Evolutionary conservation across 768 basidiomycete genomes (phyloP), one percentile per base, ranked within the genome.

Genomic region (Pisolithus microcarpus): DNA sequence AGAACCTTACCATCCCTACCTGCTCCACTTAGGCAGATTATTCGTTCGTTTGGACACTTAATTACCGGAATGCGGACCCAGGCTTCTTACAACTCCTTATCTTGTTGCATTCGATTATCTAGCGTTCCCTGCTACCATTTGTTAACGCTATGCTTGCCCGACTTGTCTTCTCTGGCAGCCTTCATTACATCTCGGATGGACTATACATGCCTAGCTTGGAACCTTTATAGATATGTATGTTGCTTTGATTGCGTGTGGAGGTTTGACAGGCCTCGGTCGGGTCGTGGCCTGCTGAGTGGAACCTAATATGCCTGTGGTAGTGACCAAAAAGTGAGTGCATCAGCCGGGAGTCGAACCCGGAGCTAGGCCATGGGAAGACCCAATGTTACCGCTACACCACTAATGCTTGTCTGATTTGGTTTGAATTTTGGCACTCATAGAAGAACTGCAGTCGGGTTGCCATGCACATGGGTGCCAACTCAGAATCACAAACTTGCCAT

Each of bases 341-440:
- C 68, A 64, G 66, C 76, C 74, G 76, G 76, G 76, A 77, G 71
- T 77, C 76, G 76, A 77, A 77, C 76, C 76, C 76, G 74, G 75
- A 64, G 76, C 76, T 75, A 74, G 75, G 74, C 74, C 74, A 76
- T 85, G 84, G 84, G 84, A 86, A 85, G 82, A 84, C 81, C 80
- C 81, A 83, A 86, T 85, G 84, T 85, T 85, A 85, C 84, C 84
- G 78, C 70, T 85, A 85, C 83, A 84, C 83, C 80, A 85, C 65
- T 65, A 57, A 69, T 65, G 65, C 66, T 39, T 31, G 31, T 0
- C 1, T 30, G 30, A 9, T 3, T 30, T 10, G 1, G 7, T 26
- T 6, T 26, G 5, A 6, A 5, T 26, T 26, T 3, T 26, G 21
- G 21, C 21, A 23, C 21, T 23, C 21, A 23, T 23, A 23, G n/a